Evolutionary conservation across 2,329 filamentous ascomycete species (phyloP).

Genomic region (Fusarium cicatricum): DNA sequence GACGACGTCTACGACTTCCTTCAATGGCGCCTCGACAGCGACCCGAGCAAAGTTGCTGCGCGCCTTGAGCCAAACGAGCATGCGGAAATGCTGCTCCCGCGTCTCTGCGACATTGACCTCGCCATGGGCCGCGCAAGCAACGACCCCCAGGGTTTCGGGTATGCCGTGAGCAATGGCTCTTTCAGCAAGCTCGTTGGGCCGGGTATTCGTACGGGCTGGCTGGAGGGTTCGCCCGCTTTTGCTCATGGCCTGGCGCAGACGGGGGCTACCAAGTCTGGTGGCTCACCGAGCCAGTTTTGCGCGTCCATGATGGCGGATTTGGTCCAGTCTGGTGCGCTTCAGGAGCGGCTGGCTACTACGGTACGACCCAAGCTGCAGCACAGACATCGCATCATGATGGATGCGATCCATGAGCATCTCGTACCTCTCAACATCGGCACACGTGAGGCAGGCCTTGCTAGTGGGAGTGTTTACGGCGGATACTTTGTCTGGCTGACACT

Average conservation of each 20-base stretch:
- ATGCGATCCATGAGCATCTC: slow-evolving; percentile 67
- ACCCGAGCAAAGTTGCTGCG: slow-evolving; percentile 34
- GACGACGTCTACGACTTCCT: slow-evolving; percentile 97
- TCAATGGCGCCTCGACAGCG: slow-evolving; percentile 68
- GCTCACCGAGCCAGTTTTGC: slow-evolving; percentile 63
- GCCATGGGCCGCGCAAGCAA: slow-evolving; percentile 63
- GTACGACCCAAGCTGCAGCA: slow-evolving; percentile 56
- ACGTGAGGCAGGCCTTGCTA: slow-evolving; percentile 48
- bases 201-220: slow-evolving; percentile 88
- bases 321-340: slow-evolving; percentile 54
- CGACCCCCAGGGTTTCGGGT: slow-evolving; percentile 69
- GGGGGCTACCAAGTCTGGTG: slow-evolving; percentile 63
- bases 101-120: slow-evolving; percentile 81
- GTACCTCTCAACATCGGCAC: slow-evolving; percentile 66
- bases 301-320: slow-evolving; percentile 61
- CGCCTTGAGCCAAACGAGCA: slow-evolving; percentile 42
- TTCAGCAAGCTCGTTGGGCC: slow-evolving; percentile 90
- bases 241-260: slow-evolving; percentile 61
- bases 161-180: slow-evolving; percentile 84
- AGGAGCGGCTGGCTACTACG: slow-evolving; percentile 52
- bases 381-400: slow-evolving; percentile 61
- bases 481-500: slow-evolving; percentile 87
- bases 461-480: slow-evolving; percentile 70
- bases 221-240: slow-evolving; percentile 71
- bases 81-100: slow-evolving; percentile 67